Conservation (phyloP, 352 stramenopile genomes). For the Phytopythium sindhum region DNA sequence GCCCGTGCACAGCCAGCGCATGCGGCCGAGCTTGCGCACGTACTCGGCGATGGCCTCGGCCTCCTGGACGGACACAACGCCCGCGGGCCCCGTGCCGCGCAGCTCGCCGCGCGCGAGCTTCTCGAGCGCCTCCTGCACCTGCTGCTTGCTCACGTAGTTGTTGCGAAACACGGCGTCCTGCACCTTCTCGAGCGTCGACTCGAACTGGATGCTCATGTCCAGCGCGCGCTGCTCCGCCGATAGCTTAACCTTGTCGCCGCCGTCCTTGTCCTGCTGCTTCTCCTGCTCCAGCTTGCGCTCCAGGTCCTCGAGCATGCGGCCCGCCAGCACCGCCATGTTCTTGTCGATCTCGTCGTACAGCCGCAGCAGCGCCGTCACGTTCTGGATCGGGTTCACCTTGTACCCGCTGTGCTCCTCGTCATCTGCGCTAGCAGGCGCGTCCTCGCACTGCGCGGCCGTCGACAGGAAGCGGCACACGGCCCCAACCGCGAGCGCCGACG, state of each 20-base stretch:
- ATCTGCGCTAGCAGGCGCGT: slow-evolving; percentile 1
- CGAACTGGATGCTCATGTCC: slow-evolving; percentile 81
- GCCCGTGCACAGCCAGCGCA: slow-evolving; percentile 79
- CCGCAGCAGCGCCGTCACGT: slow-evolving; percentile 60
- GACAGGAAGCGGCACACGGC: background rate
- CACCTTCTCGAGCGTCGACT: slow-evolving; percentile 74
- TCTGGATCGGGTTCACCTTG: slow-evolving; percentile 65
- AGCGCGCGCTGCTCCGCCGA: slow-evolving; percentile 70
- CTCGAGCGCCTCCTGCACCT: slow-evolving; percentile 72
- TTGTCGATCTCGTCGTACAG: slow-evolving; percentile 84
- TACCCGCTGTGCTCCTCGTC: slow-evolving; percentile 27
- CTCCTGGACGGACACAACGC: slow-evolving; percentile 58
- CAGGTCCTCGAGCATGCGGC: slow-evolving; percentile 63
- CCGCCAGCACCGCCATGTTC: slow-evolving; percentile 79
- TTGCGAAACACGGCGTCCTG: slow-evolving; percentile 84
- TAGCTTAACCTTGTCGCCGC: slow-evolving; percentile 27
- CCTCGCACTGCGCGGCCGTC: slow-evolving; percentile 18
- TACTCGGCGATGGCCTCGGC: slow-evolving; percentile 70
- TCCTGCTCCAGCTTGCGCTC: slow-evolving; percentile 39
- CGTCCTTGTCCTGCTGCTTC: slow-evolving; percentile 6
- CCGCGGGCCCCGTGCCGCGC: slow-evolving; percentile 37
- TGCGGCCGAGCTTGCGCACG: slow-evolving; percentile 60
- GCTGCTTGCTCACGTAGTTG: slow-evolving; percentile 77
- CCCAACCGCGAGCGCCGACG: slow-evolving; percentile 1
- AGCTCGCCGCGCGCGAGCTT: slow-evolving; percentile 53